Evolutionary conservation across 306 rosid species (phyloP).

Genomic region (Amphicarpaea edgeworthii): DNA sequence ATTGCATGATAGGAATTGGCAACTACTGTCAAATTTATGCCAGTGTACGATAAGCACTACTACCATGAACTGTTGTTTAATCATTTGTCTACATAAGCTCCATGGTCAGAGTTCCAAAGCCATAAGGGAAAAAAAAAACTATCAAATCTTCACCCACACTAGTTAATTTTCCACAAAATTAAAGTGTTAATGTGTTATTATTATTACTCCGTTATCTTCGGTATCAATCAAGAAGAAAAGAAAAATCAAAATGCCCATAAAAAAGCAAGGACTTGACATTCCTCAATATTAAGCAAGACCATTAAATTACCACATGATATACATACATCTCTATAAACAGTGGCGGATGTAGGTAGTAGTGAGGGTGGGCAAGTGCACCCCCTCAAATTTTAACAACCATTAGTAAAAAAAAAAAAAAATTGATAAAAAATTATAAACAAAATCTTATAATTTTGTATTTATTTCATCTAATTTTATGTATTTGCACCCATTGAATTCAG

Average conservation of each 20-base stretch:
- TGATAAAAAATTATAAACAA: too few relatives aligned
- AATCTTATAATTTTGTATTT: too few relatives aligned
- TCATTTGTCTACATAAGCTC: neutral
- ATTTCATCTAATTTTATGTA: too few relatives aligned
- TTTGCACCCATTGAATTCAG: too few relatives aligned
- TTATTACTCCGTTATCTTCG: neutral
- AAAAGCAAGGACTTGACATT: neutral
- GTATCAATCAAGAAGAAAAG: neutral
- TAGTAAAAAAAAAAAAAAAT: too few relatives aligned
- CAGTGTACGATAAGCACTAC: neutral
- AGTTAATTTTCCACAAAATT: neutral
- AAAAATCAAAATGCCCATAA: neutral
- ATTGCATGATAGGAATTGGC: neutral
- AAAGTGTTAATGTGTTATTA: too few relatives aligned
- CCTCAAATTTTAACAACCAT: too few relatives aligned
- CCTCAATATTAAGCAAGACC: constrained; percentile 19
- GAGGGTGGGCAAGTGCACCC: too few relatives aligned
- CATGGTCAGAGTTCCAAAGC: neutral
- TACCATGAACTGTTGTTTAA: neutral
- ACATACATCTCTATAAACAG: too few relatives aligned
- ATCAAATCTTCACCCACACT: neutral
- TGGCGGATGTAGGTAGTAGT: too few relatives aligned
- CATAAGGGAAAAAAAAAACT: neutral
- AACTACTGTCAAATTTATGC: neutral
- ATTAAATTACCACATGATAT: neutral